Conservation (phyloP, 106 monocot genomes). For the Acanthochlamys bracteata region DNA sequence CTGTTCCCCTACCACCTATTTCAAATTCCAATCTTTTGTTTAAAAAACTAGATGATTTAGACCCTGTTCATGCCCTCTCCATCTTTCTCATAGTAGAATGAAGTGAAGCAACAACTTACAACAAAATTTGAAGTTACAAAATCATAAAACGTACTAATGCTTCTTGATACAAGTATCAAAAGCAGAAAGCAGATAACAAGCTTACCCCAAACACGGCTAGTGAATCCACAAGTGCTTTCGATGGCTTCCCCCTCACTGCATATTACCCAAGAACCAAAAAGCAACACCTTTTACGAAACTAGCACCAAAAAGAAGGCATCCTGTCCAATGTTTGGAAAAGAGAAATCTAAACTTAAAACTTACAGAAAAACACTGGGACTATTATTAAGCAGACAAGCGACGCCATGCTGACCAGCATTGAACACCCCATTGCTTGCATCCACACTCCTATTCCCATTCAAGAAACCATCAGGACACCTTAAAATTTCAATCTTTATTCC, state of each 20-base stretch:
- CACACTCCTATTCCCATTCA: conserved; percentile 45
- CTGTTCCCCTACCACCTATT: no score
- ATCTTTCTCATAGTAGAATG: no score
- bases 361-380: conserved; percentile 46
- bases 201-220: conserved; percentile 70
- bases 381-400: conserved; percentile 49
- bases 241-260: conserved; percentile 67
- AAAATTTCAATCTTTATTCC: background rate
- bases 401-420: conserved; percentile 88
- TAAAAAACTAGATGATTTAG: no score
- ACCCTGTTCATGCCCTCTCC: no score
- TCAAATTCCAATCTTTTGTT: no score
- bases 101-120: no score
- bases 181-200: background rate
- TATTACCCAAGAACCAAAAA: conserved; percentile 3
- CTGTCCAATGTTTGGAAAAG: background rate
- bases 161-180: background rate
- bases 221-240: conserved; percentile 51
- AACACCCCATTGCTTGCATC: conserved; percentile 86
- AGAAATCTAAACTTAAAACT: conserved; percentile 4
- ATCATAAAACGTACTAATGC: background rate
- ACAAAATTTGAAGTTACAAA: no score
- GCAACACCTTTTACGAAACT: background rate
- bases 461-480: conserved; percentile 1
- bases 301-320: background rate